Evolutionary conservation across 1,284 basidiomycete species (phyloP).

Genomic region (Naganishia sp.): DNA sequence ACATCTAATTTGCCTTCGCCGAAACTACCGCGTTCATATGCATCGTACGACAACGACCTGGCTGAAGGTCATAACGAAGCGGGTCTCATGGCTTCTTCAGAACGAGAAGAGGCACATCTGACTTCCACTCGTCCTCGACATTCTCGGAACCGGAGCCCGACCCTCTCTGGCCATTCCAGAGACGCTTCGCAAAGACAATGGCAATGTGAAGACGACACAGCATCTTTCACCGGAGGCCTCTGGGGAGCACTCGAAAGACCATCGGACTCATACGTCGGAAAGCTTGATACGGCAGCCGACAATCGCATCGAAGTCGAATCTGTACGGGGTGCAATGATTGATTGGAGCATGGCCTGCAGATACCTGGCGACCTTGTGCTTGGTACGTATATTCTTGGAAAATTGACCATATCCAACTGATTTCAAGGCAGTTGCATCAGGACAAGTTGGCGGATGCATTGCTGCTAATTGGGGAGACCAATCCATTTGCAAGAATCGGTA

Average conservation of each 20-base stretch:
- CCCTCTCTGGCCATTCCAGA: not conserved
- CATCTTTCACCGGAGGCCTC: slow-evolving; percentile 2
- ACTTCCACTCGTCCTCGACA: not conserved
- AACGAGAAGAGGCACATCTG: too few species aligned
- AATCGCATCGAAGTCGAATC: not conserved
- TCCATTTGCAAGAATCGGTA: slow-evolving; percentile 61
- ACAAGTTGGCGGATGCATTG: slow-evolving; percentile 88
- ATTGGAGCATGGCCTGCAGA: slow-evolving; percentile 87
- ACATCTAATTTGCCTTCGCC: slow-evolving; percentile 65
- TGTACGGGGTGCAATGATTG: slow-evolving; percentile 62
- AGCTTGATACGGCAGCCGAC: not conserved
- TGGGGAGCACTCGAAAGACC: slow-evolving; percentile 15
- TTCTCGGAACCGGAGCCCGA: not conserved
- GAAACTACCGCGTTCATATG: slow-evolving; percentile 54
- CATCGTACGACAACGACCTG: not conserved
- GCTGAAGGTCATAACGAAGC: not conserved
- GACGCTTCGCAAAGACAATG: not conserved
- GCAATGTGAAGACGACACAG: not conserved
- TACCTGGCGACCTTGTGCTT: slow-evolving; percentile 94
- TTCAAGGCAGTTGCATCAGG: slow-evolving; percentile 67
- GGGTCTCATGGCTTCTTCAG: not conserved
- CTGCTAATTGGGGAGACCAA: slow-evolving; percentile 91
- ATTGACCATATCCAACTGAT: not conserved
- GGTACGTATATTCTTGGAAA: slow-evolving; percentile 52
- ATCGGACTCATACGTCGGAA: too few species aligned